Evolutionary conservation across 345 rosid species (phyloP).

Genomic region (Schrenkiella parvula): DNA sequence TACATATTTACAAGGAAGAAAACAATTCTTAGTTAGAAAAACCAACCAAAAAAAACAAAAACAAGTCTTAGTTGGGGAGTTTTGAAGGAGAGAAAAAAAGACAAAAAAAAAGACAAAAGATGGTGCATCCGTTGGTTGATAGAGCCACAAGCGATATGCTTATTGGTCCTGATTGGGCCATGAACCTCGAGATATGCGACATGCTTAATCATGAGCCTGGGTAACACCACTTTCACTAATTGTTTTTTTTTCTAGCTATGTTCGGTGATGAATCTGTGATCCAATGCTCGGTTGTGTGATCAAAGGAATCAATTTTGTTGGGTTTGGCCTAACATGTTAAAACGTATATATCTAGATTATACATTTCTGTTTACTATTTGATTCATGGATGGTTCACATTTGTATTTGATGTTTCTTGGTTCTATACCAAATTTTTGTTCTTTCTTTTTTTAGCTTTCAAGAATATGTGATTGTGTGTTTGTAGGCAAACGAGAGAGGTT

Average conservation of each 20-base stretch:
- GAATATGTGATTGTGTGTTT: conserved; percentile 4
- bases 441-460: not conserved
- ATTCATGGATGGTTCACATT: not conserved
- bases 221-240: conserved; percentile 31
- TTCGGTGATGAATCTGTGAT: not conserved
- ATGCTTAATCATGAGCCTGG: conserved; percentile 91
- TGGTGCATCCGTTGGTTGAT: conserved; percentile 98
- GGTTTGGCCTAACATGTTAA: not conserved
- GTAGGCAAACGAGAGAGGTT: conserved; percentile 94
- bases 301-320: not conserved
- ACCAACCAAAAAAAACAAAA: not conserved
- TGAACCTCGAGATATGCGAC: conserved; percentile 99
- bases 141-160: conserved; percentile 98
- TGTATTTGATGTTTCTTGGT: conserved; percentile 7
- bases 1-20: not conserved
- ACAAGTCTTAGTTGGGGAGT: not conserved
- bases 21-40: not conserved
- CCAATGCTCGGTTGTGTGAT: not conserved
- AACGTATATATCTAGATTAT: not conserved
- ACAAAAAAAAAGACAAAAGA: conserved; percentile 32
- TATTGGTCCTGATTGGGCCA: conserved; percentile 99
- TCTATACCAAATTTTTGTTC: not conserved
- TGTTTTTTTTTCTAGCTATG: not conserved
- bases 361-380: not conserved
- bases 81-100: not conserved